A percentile compares a stretch with the other conserved stretches of the same genome.
These are phyloP conservation scores for Rhodosporidiobolus sp. DNA, from an alignment of 768 basidiomycete genomes.

Conservation along the genomic window DNA sequence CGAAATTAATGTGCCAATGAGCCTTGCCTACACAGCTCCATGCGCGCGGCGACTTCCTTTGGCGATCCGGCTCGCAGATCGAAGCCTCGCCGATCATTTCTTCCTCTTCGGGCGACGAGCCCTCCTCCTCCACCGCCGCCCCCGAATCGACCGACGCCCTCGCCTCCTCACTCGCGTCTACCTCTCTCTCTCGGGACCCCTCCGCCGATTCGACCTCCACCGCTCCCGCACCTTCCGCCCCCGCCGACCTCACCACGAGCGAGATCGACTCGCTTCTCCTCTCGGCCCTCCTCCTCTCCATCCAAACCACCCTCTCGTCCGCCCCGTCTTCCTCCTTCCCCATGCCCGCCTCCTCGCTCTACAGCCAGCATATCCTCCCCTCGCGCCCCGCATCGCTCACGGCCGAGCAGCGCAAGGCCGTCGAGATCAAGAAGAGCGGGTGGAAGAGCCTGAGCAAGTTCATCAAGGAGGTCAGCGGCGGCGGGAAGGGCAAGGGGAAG, in stretches of 20 bases:
- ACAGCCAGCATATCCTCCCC: constrained; percentile 29
- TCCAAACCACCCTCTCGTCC: constrained; percentile 3
- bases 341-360: constrained; percentile 33
- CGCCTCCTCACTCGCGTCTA: background rate
- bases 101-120: background rate
- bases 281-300: constrained; percentile 16
- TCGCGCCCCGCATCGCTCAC: constrained; percentile 14
- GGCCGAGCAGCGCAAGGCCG: background rate
- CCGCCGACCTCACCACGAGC: background rate
- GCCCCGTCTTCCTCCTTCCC: constrained; percentile 19
- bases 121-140: background rate
- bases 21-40: constrained; percentile 17
- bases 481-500: background rate
- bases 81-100: background rate
- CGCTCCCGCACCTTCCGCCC: background rate
- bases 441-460: constrained; percentile 34
- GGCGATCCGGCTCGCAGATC: constrained; percentile 11
- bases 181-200: background rate
- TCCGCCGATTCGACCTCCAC: background rate
- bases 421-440: constrained; percentile 25
- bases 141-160: background rate
- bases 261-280: constrained; percentile 28
- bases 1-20: too few species aligned
- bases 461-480: constrained; percentile 15
- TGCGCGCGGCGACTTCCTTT: constrained; percentile 35